phyloP scores from a whole-genome alignment of 164 flowering plant genomes.

The Aristolochia fimbriata region DNA sequence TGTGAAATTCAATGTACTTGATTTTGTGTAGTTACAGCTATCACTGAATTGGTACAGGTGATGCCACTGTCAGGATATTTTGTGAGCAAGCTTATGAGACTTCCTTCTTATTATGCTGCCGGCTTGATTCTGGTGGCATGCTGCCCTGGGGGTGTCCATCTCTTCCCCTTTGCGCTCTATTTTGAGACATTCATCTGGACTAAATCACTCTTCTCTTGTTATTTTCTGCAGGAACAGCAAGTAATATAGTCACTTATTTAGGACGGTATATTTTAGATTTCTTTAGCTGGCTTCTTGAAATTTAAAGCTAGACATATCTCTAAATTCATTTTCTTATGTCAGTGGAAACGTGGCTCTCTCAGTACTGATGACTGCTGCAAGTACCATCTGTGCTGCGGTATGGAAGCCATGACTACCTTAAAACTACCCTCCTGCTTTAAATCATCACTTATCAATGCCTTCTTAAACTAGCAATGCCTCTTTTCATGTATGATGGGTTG shows the following conservation, averaged over 20 bases:
- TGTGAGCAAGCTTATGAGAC: conserved; percentile 66
- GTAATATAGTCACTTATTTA: conserved; percentile 84
- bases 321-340: conserved; percentile 19
- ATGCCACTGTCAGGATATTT: conserved; percentile 82
- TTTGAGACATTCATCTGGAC: conserved; percentile 4
- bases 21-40: too few species aligned
- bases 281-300: neutral
- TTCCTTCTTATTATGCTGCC: conserved; percentile 88
- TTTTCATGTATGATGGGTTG: conserved; percentile 8
- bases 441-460: neutral
- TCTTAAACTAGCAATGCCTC: neutral
- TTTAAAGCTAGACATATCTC: neutral
- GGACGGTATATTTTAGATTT: conserved; percentile 50
- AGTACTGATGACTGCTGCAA: conserved; percentile 90
- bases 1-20: too few species aligned
- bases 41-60: conserved; percentile 29
- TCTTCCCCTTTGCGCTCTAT: neutral
- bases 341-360: conserved; percentile 98
- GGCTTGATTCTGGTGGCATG: conserved; percentile 88
- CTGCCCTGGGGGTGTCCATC: conserved; percentile 68
- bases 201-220: neutral
- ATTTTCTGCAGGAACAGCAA: conserved; percentile 73
- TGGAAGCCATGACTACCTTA: conserved; percentile 11
- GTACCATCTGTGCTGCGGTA: conserved; percentile 84
- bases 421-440: neutral